phyloP scores from a whole-genome alignment of 306 rosid species.

The Myrica gale region DNA sequence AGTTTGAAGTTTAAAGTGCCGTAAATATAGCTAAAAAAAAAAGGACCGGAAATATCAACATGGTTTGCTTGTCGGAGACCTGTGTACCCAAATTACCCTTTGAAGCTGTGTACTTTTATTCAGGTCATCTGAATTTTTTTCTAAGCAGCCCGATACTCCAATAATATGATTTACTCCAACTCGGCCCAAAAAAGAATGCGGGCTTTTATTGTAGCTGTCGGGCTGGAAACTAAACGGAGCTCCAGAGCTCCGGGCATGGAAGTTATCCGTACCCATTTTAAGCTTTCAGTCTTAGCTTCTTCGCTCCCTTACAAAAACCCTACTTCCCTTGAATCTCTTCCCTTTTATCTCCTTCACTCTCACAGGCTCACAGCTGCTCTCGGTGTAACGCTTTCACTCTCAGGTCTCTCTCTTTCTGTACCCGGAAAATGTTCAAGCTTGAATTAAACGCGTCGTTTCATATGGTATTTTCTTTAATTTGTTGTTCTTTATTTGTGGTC shows the following conservation, averaged over 20 bases:
- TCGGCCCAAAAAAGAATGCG: not conserved
- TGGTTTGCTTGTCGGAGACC: not conserved
- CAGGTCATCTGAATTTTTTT: not conserved
- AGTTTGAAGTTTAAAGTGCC: too few species aligned
- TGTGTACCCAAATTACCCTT: not conserved
- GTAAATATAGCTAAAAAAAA: too few species aligned
- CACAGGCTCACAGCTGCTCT: not conserved
- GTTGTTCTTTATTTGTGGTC: slow-evolving; percentile 9
- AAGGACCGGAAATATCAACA: not conserved
- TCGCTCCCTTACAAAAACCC: not conserved
- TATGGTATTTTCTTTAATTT: not conserved
- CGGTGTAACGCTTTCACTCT: slow-evolving; percentile 10
- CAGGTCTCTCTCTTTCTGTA: slow-evolving; percentile 9
- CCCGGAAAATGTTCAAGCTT: not conserved
- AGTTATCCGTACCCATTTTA: not conserved
- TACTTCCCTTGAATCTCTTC: not conserved
- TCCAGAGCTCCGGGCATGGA: not conserved
- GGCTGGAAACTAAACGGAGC: not conserved
- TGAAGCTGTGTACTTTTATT: not conserved
- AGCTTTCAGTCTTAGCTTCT: too few species aligned
- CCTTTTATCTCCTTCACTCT: not conserved
- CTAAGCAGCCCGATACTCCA: too few species aligned
- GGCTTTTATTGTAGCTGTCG: too few species aligned
- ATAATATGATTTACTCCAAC: too few species aligned
- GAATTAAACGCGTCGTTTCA: not conserved